Evolutionary conservation across 2,329 filamentous ascomycete species (phyloP).

Genomic region (Chaetothyriales sp.): DNA sequence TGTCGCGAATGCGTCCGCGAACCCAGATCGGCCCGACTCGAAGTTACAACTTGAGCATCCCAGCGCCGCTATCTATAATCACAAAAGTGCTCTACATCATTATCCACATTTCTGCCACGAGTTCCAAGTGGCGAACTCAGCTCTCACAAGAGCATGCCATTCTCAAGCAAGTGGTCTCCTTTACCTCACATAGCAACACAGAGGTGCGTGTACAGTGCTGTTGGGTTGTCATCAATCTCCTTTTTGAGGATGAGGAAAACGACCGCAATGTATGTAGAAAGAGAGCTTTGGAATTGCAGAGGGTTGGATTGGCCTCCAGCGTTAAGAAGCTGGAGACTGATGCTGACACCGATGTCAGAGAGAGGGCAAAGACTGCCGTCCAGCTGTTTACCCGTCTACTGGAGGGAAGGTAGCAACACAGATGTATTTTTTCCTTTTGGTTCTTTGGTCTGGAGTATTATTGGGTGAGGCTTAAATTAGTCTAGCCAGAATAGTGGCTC

Average conservation of each 20-base stretch:
- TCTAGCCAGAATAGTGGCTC: not conserved
- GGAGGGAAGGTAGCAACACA: not conserved
- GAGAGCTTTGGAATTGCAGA: conserved; percentile 53
- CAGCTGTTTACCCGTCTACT: conserved; percentile 35
- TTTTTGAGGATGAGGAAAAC: conserved; percentile 59
- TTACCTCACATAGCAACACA: conserved; percentile 57
- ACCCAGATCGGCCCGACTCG: conserved; percentile 14
- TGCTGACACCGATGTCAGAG: conserved; percentile 62
- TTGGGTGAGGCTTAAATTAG: not conserved
- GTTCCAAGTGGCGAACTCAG: conserved; percentile 60
- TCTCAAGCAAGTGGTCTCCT: conserved; percentile 54
- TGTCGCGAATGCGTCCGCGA: conserved; percentile 57
- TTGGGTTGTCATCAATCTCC: conserved; percentile 73
- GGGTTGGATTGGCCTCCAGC: conserved; percentile 54
- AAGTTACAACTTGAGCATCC: conserved; percentile 20
- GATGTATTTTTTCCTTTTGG: not conserved
- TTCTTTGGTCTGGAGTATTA: not conserved
- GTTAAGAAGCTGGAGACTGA: conserved; percentile 52
- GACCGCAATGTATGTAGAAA: conserved; percentile 39
- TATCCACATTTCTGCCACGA: conserved; percentile 73
- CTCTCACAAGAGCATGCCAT: conserved; percentile 64
- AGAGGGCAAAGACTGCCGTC: conserved; percentile 65
- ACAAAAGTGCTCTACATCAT: conserved; percentile 66
- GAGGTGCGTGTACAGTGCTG: conserved; percentile 65
- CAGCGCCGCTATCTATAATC: conserved; percentile 47